Evolutionary conservation across 441 rosid genomes (phyloP).

Genomic region (Iberis amara): DNA sequence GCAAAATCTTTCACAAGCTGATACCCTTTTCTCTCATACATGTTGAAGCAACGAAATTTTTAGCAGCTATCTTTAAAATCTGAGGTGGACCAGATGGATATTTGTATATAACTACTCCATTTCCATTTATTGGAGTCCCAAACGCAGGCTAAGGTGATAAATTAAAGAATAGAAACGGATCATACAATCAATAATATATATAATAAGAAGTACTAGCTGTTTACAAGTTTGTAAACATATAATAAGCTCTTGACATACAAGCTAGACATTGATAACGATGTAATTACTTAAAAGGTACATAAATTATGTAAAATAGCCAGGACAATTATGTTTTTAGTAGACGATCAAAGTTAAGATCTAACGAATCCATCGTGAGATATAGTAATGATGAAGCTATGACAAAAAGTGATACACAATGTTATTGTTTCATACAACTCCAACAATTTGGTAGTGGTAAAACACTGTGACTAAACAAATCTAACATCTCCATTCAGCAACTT

Average conservation of each 20-base stretch:
- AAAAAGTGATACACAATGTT: not conserved
- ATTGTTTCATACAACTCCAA: not conserved
- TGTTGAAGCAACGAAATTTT: too few relatives aligned
- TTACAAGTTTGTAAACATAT: not conserved
- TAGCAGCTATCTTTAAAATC: too few relatives aligned
- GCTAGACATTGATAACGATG: not conserved
- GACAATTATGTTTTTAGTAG: too few relatives aligned
- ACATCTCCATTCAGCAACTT: not conserved
- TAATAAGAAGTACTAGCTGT: not conserved
- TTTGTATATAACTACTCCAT: constrained; percentile 75
- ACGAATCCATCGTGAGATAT: not conserved
- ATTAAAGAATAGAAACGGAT: not conserved
- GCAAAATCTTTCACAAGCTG: constrained; percentile 36
- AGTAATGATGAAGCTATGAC: not conserved
- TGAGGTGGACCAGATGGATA: constrained; percentile 83
- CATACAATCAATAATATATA: constrained; percentile 2
- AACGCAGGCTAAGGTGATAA: constrained; percentile 67
- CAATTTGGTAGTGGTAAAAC: not conserved
- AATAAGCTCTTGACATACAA: not conserved
- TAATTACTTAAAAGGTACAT: not conserved
- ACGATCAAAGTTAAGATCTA: not conserved
- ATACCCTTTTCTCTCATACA: constrained; percentile 50
- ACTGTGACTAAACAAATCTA: not conserved
- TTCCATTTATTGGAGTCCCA: constrained; percentile 65
- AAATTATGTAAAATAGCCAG: not conserved